Percentiles rank a stretch among this genome's conserved stretches.
These are phyloP conservation scores for Kwoniella dendrophila DNA, from an alignment of 768 basidiomycete genomes.

Conservation along the genomic window DNA sequence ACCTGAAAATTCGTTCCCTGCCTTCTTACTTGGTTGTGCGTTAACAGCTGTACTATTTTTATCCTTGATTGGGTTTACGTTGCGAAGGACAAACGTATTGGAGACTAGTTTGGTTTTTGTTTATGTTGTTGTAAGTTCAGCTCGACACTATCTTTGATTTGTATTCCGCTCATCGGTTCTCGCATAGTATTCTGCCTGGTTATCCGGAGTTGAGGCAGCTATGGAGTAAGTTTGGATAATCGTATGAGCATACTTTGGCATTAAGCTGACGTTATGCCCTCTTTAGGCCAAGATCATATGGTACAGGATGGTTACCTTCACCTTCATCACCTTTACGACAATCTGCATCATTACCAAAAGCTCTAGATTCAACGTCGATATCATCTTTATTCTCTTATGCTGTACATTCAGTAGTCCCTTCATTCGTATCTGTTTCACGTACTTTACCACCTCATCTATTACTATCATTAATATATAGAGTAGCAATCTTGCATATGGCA, in stretches of 20 bases:
- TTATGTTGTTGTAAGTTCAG: constrained; percentile 65
- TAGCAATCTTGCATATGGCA: constrained; percentile 55
- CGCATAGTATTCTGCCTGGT: constrained; percentile 54
- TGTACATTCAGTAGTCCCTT: constrained; percentile 14
- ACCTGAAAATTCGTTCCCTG: constrained; percentile 79
- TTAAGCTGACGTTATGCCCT: constrained; percentile 15
- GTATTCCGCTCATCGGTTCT: not conserved
- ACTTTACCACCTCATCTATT: constrained; percentile 52
- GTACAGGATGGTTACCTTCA: constrained; percentile 47
- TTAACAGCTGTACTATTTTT: constrained; percentile 86
- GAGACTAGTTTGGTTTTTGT: constrained; percentile 85
- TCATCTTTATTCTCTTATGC: constrained; percentile 18
- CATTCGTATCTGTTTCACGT: constrained; percentile 30
- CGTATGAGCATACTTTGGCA: not conserved
- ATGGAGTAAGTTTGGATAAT: constrained; percentile 46
- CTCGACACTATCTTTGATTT: not conserved
- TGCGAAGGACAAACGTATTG: constrained; percentile 87
- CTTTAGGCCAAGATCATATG: constrained; percentile 46
- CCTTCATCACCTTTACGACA: constrained; percentile 16
- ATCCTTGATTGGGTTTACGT: constrained; percentile 84
- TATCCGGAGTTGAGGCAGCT: constrained; percentile 49
- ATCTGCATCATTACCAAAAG: constrained; percentile 11
- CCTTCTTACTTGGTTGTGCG: constrained; percentile 84
- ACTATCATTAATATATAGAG: constrained; percentile 53
- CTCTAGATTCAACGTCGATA: constrained; percentile 17